These are phyloP conservation scores for Colletotrichum tanaceti DNA, from an alignment of 2,329 filamentous ascomycete species.

Conservation along the genomic window DNA sequence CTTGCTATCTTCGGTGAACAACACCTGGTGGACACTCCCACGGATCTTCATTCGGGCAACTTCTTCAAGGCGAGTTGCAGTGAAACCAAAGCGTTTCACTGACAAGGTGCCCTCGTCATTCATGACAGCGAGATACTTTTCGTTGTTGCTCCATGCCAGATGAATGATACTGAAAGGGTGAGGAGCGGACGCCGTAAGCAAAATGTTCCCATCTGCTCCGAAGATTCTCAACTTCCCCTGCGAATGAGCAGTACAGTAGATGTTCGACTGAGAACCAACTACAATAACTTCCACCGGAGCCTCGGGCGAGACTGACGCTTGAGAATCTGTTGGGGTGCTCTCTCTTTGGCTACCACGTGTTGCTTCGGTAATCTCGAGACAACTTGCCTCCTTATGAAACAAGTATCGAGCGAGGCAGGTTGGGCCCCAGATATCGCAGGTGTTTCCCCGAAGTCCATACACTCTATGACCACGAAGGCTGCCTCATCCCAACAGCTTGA, in stretches of 20 bases:
- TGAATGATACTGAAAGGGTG: background rate
- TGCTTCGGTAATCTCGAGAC: background rate
- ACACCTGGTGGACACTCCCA: too few relatives aligned
- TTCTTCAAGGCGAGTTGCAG: background rate
- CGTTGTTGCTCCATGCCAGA: background rate
- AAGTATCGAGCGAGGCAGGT: background rate
- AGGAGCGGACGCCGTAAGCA: background rate
- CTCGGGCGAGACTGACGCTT: background rate
- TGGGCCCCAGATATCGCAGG: slow-evolving; percentile 1
- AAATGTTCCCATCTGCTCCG: background rate
- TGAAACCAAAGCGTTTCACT: background rate
- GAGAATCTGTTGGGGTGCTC: background rate
- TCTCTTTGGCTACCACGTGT: background rate
- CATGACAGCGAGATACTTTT: background rate
- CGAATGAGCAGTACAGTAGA: background rate
- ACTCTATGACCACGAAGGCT: background rate
- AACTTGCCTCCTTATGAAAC: background rate
- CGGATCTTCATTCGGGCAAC: background rate
- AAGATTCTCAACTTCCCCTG: background rate
- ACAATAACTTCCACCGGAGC: background rate
- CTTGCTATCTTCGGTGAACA: too few relatives aligned
- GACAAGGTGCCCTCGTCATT: background rate
- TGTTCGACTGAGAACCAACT: background rate
- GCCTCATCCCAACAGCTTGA: too few relatives aligned
- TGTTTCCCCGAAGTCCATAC: background rate